Evolutionary conservation across 176 grass and related monocot genomes (phyloP), one percentile per base, ranked within the genome.

Genomic region (Chrysopogon serrulatus): DNA sequence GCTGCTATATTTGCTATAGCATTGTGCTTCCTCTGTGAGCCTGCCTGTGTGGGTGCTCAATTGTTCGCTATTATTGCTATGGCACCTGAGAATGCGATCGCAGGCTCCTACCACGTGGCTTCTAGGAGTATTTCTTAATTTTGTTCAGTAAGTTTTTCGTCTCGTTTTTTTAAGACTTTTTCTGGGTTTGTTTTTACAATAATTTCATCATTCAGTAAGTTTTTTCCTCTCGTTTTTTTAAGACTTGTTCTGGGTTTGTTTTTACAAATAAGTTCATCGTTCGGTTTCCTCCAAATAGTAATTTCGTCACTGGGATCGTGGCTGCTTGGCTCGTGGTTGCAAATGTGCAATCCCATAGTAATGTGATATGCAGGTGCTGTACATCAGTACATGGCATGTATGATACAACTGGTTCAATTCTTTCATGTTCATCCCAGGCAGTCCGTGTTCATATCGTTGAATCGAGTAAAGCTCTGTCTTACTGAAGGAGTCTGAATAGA

Each of bases 291-390:
- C 45, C 1, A 18, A 48, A 48, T 18, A 48, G 6, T 48, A 48
- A 6, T 48, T 48, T 48, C 18, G 3, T 23, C 23, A 24, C 23
- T 32, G 36, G 35, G 43, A 48, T 63, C 41, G 51, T 10, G 36
- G 27, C 8, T 78, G 30, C 35, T 72, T 63, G 42, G 40, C 27
- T 73, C 21, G 36, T 34, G 10, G 28, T 47, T 72, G 70, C 42
- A 47, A 48, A 73, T 73, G 12, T 60, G 66, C 81, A 60, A 36
- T 79, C 44, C 47, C 81, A 68, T 84, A 33, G 56, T 28, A 44
- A 79, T 33, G 65, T 30, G 26, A 51, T 41, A 9, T 65, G 74
- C 43, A 57, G 53, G 44, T 79, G 15, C 33, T 63, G 54, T 30
- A 36, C 15, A 16, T 2, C 14, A 63, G 60, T 6, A 60, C 21